These are phyloP conservation scores for Hansenula lynferdii DNA, from an alignment of 1,139 yeast genomes.

Conservation along the genomic window DNA sequence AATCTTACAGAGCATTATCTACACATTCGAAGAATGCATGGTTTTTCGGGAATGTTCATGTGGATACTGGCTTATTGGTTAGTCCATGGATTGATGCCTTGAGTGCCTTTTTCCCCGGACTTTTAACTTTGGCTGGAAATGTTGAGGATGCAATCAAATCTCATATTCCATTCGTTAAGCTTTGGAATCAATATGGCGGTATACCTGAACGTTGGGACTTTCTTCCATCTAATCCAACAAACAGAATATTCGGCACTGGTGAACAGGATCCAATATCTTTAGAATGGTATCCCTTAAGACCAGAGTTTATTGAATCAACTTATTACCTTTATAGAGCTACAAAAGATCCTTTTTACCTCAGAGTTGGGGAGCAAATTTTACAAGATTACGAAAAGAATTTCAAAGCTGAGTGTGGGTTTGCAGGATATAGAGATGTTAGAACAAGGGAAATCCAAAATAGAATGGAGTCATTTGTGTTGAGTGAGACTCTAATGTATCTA, in stretches of 20 bases:
- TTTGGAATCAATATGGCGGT: slow-evolving; percentile 78
- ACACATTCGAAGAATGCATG: slow-evolving; percentile 46
- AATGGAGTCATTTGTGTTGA: slow-evolving; percentile 88
- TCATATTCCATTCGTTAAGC: slow-evolving; percentile 63
- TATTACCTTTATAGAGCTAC: slow-evolving; percentile 84
- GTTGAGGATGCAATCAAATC: slow-evolving; percentile 56
- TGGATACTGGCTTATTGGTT: slow-evolving; percentile 42
- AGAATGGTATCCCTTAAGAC: slow-evolving; percentile 92
- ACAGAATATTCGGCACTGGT: slow-evolving; percentile 5
- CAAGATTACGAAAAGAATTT: slow-evolving; percentile 47
- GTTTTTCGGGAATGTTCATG: slow-evolving; percentile 59
- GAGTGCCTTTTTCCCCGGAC: slow-evolving; percentile 85
- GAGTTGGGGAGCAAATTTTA: slow-evolving; percentile 65
- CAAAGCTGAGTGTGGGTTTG: slow-evolving; percentile 69
- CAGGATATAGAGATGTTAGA: slow-evolving; percentile 69
- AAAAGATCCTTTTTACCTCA: slow-evolving; percentile 75
- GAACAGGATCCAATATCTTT: slow-evolving; percentile 37
- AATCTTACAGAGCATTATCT: slow-evolving; percentile 53
- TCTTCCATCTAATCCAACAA: slow-evolving; percentile 7
- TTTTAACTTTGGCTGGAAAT: slow-evolving; percentile 77
- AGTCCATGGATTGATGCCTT: slow-evolving; percentile 80
- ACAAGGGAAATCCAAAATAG: slow-evolving; percentile 64
- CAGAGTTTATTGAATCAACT: slow-evolving; percentile 87
- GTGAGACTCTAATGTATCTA: slow-evolving; percentile 84
- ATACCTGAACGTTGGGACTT: slow-evolving; percentile 88